A percentile compares a stretch with the other conserved stretches of the same genome.
Evolutionary conservation across 1,284 basidiomycete genomes (phyloP).

Genomic region (Meira miltonrushii): DNA sequence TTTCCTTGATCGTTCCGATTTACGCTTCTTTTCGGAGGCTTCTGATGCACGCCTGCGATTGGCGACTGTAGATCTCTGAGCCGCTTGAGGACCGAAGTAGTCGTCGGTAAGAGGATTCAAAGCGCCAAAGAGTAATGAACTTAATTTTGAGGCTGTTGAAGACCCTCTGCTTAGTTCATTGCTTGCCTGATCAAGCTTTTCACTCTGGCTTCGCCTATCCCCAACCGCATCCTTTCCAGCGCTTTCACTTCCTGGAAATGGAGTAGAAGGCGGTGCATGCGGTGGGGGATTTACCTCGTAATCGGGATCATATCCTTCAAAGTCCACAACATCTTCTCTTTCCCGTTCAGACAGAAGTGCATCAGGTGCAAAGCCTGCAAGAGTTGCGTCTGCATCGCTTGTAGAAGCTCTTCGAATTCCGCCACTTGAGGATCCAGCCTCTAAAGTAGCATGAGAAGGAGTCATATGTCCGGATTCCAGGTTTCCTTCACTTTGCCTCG

Average conservation of each 20-base stretch:
- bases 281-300: slow-evolving; percentile 14
- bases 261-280: slow-evolving; percentile 10
- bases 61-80: background rate
- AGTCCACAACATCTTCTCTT: slow-evolving; percentile 15
- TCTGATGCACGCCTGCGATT: background rate
- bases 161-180: background rate
- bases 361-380: slow-evolving; percentile 2
- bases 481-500: background rate
- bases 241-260: background rate
- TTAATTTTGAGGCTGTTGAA: background rate
- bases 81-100: slow-evolving; percentile 14
- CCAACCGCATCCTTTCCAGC: background rate
- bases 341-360: slow-evolving; percentile 22
- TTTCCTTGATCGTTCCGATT: background rate
- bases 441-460: no score
- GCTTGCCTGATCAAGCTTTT: background rate
- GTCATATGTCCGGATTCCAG: no score
- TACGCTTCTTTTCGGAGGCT: background rate
- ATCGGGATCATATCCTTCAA: slow-evolving; percentile 16
- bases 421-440: no score
- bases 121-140: slow-evolving; percentile 10
- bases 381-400: background rate
- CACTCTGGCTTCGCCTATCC: no score
- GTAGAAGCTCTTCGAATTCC: background rate
- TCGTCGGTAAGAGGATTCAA: slow-evolving; percentile 7